Evolutionary conservation across 2,329 filamentous ascomycete species (phyloP).

Genomic region (Colletotrichum horii): DNA sequence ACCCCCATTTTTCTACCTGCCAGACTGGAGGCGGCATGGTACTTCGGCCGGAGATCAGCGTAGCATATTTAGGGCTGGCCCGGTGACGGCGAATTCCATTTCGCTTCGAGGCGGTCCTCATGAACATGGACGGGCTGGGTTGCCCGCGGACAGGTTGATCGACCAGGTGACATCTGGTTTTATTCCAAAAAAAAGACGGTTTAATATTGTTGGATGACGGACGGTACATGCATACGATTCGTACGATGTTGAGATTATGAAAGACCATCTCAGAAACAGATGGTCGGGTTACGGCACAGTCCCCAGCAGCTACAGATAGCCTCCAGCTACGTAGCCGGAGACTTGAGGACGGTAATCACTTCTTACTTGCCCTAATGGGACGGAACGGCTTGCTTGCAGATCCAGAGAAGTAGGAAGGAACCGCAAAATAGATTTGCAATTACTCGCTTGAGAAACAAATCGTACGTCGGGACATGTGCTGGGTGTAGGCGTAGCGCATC

Average conservation of each 20-base stretch:
- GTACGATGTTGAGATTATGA: slow-evolving; percentile 10
- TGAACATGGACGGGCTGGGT: neutral
- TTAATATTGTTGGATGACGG: slow-evolving; percentile 18
- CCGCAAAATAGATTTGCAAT: neutral
- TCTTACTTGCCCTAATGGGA: neutral
- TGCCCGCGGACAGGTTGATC: neutral
- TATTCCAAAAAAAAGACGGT: neutral
- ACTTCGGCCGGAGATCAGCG: neutral
- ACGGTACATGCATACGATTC: slow-evolving; percentile 24
- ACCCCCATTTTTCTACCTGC: slow-evolving; percentile 20
- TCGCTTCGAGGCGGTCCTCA: neutral
- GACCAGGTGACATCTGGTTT: neutral
- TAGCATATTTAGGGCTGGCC: neutral
- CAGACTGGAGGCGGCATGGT: neutral
- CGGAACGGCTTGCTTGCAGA: neutral
- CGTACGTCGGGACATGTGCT: neutral
- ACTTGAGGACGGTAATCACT: neutral
- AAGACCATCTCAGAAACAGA: neutral
- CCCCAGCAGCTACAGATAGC: neutral
- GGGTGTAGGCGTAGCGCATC: neutral
- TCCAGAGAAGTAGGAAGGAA: neutral
- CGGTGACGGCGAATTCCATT: neutral
- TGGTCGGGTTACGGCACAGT: neutral
- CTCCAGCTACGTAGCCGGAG: neutral
- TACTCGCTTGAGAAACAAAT: neutral